phyloP scores from a whole-genome alignment of 371 early-diverging fungal genomes.

The Fennellomyces sp. region DNA sequence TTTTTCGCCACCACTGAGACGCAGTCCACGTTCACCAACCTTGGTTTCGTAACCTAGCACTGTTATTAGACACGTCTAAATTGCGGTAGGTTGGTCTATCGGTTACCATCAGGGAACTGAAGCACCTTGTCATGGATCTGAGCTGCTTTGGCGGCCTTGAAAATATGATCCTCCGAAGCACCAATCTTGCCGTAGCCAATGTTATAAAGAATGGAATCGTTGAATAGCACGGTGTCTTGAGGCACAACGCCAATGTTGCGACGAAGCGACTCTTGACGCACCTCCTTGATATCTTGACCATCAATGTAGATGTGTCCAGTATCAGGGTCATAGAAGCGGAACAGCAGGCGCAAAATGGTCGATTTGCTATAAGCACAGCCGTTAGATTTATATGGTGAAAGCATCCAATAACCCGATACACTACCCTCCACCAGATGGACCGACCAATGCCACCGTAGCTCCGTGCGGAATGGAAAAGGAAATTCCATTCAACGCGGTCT shows the following conservation, averaged over 20 bases:
- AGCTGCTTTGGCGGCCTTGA: conserved; percentile 80
- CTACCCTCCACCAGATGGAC: conserved; percentile 86
- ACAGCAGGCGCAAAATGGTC: conserved; percentile 87
- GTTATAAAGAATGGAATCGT: conserved; percentile 82
- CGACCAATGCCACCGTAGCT: conserved; percentile 84
- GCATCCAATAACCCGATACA: neutral
- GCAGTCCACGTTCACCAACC: conserved; percentile 93
- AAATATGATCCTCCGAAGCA: conserved; percentile 69
- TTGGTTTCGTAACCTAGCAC: conserved; percentile 91
- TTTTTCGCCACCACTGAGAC: conserved; percentile 93
- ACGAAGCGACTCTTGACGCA: conserved; percentile 71
- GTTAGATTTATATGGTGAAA: conserved; percentile 5
- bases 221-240: conserved; percentile 87
- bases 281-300: conserved; percentile 79
- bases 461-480: conserved; percentile 86
- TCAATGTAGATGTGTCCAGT: conserved; percentile 87
- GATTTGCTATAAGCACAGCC: conserved; percentile 76
- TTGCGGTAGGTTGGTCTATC: neutral
- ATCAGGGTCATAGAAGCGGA: conserved; percentile 88
- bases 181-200: conserved; percentile 72
- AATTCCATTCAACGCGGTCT: conserved; percentile 73
- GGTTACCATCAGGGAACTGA: conserved; percentile 64
- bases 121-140: conserved; percentile 77
- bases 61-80: no score
- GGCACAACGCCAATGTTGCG: conserved; percentile 86